Evolutionary conservation across 2,329 filamentous ascomycete species (phyloP).

Genomic region (Paecilomyces dactylethromorphus): DNA sequence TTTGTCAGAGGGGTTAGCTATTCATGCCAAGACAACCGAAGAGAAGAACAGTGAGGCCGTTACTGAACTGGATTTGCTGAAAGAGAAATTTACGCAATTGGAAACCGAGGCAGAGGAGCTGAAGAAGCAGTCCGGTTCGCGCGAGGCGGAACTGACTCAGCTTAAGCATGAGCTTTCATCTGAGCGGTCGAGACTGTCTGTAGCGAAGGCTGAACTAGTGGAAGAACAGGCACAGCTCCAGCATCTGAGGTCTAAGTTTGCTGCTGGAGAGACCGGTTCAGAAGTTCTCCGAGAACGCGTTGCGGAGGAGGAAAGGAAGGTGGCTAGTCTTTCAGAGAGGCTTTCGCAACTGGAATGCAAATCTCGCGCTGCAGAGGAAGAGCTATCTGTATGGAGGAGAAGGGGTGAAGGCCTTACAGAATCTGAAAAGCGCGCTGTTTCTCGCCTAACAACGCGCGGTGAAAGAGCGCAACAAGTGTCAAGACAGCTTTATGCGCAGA

Average conservation of each 20-base stretch:
- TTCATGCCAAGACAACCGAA: slow-evolving; percentile 55
- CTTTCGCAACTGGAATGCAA: slow-evolving; percentile 71
- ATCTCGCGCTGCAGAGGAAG: slow-evolving; percentile 68
- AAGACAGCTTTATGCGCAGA: slow-evolving; percentile 73
- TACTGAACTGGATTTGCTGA: slow-evolving; percentile 57
- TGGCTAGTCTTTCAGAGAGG: slow-evolving; percentile 61
- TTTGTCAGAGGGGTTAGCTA: slow-evolving; percentile 52
- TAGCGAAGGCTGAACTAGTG: slow-evolving; percentile 48
- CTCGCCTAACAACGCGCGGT: slow-evolving; percentile 63
- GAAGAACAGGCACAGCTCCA: slow-evolving; percentile 65
- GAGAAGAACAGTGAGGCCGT: slow-evolving; percentile 54
- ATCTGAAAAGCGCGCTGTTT: slow-evolving; percentile 29
- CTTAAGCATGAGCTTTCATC: slow-evolving; percentile 49
- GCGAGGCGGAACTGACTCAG: slow-evolving; percentile 47
- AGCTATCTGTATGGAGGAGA: slow-evolving; percentile 62
- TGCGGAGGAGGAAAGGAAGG: slow-evolving; percentile 67
- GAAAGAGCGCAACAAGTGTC: slow-evolving; percentile 75
- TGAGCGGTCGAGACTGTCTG: slow-evolving; percentile 41
- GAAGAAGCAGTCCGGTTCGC: slow-evolving; percentile 46
- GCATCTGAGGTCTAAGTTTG: slow-evolving; percentile 63
- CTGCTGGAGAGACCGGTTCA: slow-evolving; percentile 77
- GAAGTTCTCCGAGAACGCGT: slow-evolving; percentile 69
- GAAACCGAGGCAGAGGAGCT: slow-evolving; percentile 52
- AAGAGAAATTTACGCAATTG: slow-evolving; percentile 49
- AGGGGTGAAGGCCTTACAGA: slow-evolving; percentile 38